Base-by-base conservation (phyloP, 345 rosid genomes). In the Linum tenue region DNA sequence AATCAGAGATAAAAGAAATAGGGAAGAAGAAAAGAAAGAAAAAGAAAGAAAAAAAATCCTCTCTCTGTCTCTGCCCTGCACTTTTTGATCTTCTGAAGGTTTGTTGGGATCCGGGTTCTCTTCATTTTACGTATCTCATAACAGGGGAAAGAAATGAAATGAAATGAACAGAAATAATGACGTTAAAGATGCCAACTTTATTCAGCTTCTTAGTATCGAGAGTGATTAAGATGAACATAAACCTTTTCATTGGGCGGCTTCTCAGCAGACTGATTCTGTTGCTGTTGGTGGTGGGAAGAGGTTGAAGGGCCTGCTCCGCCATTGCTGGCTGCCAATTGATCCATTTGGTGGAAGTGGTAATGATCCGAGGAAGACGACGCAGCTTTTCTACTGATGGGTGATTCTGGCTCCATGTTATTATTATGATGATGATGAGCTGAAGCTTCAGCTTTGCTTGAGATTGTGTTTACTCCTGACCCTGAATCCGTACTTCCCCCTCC, bases 401-500 rank as follows among this genome's bases (percentile, higher is more conserved):
- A 90, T 71, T 92, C 99, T 17, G 89, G 82, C 48, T 84, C 88
- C 5, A 71, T 62, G 62, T 75, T 89, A 36, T 48, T 6, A 3
- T 9, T 12, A 3, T 48, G 53, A 2, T 48, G 53, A 9, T 48
- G 53, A 2, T 44, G 51, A 7, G 51, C 14, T 48, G 9, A 3
- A 9, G 81, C 78, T 59, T 89, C 96, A 62, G 78, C 83, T 77
- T 83, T 82, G 78, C 92, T 79, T 75, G 98, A 83, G 43, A 82
- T 71, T 44, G 81, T 83, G 78, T 87, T 87, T 51, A 78, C 64
- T 15, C 84, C 99, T 65, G 99, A 94, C 62, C 96, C 99, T 61
- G 99, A 88, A 63, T 90, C 97, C 15, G 84, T 75, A 80, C 89
- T 90, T 69, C 84, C 96, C 3, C 78, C 96, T 62, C 83, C 90